Base-by-base conservation (phyloP, 208 protist genomes). In the Crithidia brevicula region DNA sequence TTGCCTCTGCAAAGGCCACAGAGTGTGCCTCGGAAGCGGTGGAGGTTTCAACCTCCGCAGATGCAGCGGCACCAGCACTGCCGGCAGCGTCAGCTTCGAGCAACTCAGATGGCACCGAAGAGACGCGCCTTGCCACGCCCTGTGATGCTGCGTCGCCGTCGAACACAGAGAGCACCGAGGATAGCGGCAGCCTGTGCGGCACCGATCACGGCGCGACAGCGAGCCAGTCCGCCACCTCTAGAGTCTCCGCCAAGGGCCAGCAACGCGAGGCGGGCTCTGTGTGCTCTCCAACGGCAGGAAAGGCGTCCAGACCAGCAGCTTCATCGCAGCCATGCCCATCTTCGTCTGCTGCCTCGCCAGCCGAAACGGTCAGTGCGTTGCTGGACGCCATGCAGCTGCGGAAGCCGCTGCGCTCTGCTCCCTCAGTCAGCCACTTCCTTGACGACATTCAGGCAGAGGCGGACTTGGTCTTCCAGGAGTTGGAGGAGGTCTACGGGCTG, bases 361-460 rank as follows among this genome's bases (percentile, higher is more conserved):
- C 53, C 0, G 60, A 74, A 50, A 34, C 43, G 28, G 31, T 74
- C 23, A 51, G 52, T 8, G 58, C 68, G 52, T 27, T 82, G 25
- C 22, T 78, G 11, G 66, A 82, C 11, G 58, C 54, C 3, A 74
- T 77, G 72, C 72, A 72, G 43, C 71, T 88, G 38, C 52, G 46
- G 6, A 42, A 57, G 15, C 73, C 79, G 7, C 68, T 84, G 4
- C 67, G 61, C 33, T 28, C 56, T 16, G 50, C 43, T 9, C 76
- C 78, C 53, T 47, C 38, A 23, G 31, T 42, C 60, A 45, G n/a
- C 6, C 70, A 61, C 28, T 72, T 81, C 33, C 31, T 87, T 10
- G 86, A 92, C 47, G 69, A 51, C n/a, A 82, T 87, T 38, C 71
- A 92, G 30, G 51, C 72, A 30, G 70, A 83, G 72, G 77, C 81